Percentiles rank a stretch among this genome's conserved stretches.
Conservation (phyloP, 495 filamentous ascomycete species). For the Podospora comata region DNA sequence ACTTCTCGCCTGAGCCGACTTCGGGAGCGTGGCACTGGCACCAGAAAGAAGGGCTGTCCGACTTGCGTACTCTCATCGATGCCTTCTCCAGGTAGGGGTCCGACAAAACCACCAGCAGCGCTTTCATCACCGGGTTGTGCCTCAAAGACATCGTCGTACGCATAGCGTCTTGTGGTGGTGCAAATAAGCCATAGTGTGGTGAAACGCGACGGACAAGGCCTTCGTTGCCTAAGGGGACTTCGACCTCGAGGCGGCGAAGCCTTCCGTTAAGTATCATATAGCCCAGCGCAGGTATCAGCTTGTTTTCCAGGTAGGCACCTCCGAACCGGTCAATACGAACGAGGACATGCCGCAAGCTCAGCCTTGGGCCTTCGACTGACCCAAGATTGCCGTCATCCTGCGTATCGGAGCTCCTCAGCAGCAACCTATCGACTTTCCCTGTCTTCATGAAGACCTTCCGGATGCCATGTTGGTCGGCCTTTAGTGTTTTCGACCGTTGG, state of each 20-base stretch:
- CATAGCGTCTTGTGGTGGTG: slow-evolving; percentile 5
- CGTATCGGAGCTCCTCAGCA: background rate
- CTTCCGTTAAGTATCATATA: slow-evolving; percentile 34
- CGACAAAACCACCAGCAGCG: slow-evolving; percentile 30
- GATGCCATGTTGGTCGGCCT: background rate
- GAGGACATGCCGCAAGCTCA: slow-evolving; percentile 29
- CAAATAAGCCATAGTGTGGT: no score
- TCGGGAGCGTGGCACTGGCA: slow-evolving; percentile 29
- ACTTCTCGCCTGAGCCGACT: background rate
- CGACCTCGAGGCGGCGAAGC: slow-evolving; percentile 28
- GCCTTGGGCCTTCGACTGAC: slow-evolving; percentile 17
- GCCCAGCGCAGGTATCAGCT: slow-evolving; percentile 3
- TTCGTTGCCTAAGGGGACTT: background rate
- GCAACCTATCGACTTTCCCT: background rate
- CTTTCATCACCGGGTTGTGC: slow-evolving; percentile 28
- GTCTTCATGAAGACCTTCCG: slow-evolving; percentile 6
- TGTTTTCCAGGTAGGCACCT: slow-evolving; percentile 18
- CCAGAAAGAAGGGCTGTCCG: slow-evolving; percentile 26
- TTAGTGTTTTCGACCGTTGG: slow-evolving; percentile 19
- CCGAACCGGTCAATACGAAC: slow-evolving; percentile 31
- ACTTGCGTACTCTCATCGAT: slow-evolving; percentile 25
- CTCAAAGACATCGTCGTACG: slow-evolving; percentile 11
- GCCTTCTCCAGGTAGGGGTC: slow-evolving; percentile 33
- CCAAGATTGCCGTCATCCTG: background rate
- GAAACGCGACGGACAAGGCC: no score